Conservation (phyloP, 2,329 filamentous ascomycete genomes). For the Fusarium vanettenii region DNA sequence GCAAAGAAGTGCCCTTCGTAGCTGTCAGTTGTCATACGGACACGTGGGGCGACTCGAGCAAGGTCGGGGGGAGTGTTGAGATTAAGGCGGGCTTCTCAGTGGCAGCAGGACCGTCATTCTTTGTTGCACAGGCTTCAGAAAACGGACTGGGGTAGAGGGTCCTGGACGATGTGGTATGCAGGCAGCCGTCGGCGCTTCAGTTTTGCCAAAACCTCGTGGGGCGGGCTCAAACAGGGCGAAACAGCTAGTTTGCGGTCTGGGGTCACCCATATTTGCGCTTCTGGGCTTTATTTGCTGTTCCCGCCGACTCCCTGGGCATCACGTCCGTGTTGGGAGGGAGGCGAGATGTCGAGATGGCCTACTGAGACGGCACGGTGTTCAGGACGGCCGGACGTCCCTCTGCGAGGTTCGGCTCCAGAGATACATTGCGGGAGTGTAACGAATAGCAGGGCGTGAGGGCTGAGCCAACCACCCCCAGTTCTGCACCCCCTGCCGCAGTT, state of each 20-base stretch:
- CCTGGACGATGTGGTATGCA: constrained; percentile 42
- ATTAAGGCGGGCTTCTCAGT: constrained; percentile 16
- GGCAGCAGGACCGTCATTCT: constrained; percentile 23
- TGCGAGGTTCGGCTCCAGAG: constrained; percentile 24
- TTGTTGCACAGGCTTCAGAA: constrained; percentile 40
- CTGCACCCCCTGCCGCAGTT: constrained; percentile 35
- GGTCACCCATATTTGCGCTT: constrained; percentile 18
- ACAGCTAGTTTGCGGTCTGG: constrained; percentile 25
- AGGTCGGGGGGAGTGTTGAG: constrained; percentile 29
- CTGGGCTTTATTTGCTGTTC: constrained; percentile 17
- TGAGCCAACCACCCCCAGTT: constrained; percentile 28
- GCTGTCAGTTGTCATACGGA: constrained; percentile 40
- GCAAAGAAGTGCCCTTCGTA: constrained; percentile 13
- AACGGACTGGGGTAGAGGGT: constrained; percentile 35
- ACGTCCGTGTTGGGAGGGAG: neutral
- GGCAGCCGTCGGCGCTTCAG: constrained; percentile 40
- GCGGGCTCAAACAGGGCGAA: constrained; percentile 30
- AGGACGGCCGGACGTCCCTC: constrained; percentile 16
- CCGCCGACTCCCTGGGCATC: neutral
- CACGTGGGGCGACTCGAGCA: constrained; percentile 42
- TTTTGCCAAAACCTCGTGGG: constrained; percentile 34
- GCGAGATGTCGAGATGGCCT: constrained; percentile 10
- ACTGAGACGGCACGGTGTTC: constrained; percentile 10
- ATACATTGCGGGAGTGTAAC: constrained; percentile 43
- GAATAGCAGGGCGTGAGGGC: constrained; percentile 31